Percentiles rank a stretch among this genome's conserved stretches.
These are phyloP conservation scores for Lycium barbarum DNA, from an alignment of 257 asterid species.

Conservation along the genomic window DNA sequence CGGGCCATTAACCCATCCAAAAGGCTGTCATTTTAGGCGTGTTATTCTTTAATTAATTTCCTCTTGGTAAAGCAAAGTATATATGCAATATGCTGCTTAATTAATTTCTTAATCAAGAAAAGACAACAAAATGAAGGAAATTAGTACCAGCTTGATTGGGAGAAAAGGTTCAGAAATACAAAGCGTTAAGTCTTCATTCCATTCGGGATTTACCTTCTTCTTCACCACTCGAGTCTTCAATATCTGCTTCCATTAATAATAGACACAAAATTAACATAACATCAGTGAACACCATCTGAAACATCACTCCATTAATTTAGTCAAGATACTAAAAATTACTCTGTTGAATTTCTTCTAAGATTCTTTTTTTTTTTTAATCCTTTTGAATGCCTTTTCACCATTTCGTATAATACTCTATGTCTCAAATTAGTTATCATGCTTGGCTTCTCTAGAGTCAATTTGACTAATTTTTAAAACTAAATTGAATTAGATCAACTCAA, in stretches of 20 bases:
- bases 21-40: background rate
- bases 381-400: background rate
- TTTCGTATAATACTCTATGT: background rate
- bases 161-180: conserved; percentile 59
- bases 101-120: background rate
- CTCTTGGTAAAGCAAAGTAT: background rate
- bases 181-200: conserved; percentile 81
- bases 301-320: background rate
- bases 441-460: too few species aligned
- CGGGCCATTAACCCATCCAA: background rate
- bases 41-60: conserved; percentile 6
- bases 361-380: background rate
- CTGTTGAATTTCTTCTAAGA: background rate
- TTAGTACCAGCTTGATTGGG: conserved; percentile 71
- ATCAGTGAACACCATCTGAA: background rate
- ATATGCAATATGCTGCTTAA: background rate
- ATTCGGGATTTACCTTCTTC: conserved; percentile 72
- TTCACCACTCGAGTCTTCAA: conserved; percentile 76
- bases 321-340: background rate
- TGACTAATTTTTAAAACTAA: too few species aligned
- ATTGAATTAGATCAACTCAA: too few species aligned
- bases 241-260: conserved; percentile 49
- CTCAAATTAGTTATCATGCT: too few species aligned
- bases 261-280: background rate
- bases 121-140: conserved; percentile 8